These are phyloP conservation scores for Chaetothyriales sp. DNA, from an alignment of 2,329 filamentous ascomycete species.

Conservation along the genomic window DNA sequence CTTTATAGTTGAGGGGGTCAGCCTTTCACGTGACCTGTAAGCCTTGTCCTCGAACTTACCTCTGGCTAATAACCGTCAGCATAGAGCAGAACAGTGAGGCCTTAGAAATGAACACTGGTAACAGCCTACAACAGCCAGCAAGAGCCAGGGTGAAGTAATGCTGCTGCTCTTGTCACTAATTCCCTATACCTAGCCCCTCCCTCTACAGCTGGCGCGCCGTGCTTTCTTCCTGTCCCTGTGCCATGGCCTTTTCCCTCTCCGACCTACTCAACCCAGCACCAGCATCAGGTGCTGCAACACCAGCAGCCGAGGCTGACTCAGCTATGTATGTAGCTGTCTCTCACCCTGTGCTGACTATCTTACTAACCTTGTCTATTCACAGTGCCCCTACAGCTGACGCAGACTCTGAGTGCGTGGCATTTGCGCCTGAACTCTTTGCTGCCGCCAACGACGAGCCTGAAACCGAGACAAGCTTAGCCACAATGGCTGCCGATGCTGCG, in stretches of 20 bases:
- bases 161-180: background rate
- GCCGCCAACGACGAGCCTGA: slow-evolving; percentile 8
- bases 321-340: background rate
- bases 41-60: background rate
- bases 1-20: background rate
- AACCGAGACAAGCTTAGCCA: slow-evolving; percentile 5
- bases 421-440: slow-evolving; percentile 16
- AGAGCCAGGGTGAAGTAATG: no score
- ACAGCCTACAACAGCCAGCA: no score
- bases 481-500: slow-evolving; percentile 6
- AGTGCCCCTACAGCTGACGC: slow-evolving; percentile 3
- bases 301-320: background rate
- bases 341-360: background rate
- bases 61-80: background rate
- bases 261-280: slow-evolving; percentile 10
- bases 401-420: slow-evolving; percentile 6
- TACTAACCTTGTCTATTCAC: background rate
- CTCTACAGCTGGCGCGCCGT: background rate
- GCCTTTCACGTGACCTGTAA: background rate
- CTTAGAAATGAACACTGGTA: no score
- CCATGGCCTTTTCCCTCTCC: slow-evolving; percentile 8
- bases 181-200: background rate
- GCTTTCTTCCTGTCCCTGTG: background rate
- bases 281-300: background rate
- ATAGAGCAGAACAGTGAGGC: background rate